Percentiles rank a stretch among this genome's conserved stretches.
These are phyloP conservation scores for Antarctomyces pellizariae DNA, from an alignment of 495 filamentous ascomycete genomes.

Conservation along the genomic window DNA sequence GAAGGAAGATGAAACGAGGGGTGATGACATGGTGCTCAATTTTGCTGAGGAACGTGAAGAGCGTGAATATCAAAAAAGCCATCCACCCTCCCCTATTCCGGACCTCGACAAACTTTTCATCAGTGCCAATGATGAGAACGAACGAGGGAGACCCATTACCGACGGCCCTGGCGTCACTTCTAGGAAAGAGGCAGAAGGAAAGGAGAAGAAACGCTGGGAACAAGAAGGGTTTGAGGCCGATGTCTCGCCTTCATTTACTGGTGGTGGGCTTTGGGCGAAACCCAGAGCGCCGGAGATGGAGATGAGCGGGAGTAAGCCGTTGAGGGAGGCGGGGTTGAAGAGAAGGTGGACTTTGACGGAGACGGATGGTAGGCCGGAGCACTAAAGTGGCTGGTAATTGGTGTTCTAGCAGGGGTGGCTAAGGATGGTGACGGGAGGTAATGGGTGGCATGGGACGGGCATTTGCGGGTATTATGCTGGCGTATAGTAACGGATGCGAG, in stretches of 20 bases:
- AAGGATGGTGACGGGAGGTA: too few relatives aligned
- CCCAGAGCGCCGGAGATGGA: conserved; percentile 6
- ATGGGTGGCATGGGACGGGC: too few relatives aligned
- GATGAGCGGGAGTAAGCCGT: conserved; percentile 7
- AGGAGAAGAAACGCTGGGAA: conserved; percentile 1
- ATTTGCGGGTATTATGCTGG: too few relatives aligned
- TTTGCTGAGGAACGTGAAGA: conserved; percentile 12
- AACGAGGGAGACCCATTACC: neutral
- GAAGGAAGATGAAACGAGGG: conserved; percentile 16
- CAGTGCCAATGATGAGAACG: too few relatives aligned
- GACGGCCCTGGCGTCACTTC: neutral
- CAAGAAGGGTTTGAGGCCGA: conserved; percentile 8
- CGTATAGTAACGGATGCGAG: too few relatives aligned
- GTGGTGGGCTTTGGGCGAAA: conserved; percentile 12
- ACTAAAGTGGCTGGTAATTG: too few relatives aligned
- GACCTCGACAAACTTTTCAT: too few relatives aligned
- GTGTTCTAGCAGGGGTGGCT: too few relatives aligned
- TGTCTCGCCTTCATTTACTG: conserved; percentile 10
- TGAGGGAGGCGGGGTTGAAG: conserved; percentile 9
- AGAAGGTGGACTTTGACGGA: conserved; percentile 13
- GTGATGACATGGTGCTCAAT: conserved; percentile 22
- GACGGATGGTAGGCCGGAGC: too few relatives aligned
- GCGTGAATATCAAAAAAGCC: neutral
- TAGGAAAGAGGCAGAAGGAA: conserved; percentile 4
- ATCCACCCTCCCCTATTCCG: neutral